Conservation (phyloP, 257 asterid genomes). For the Thymus mandschuricus region DNA sequence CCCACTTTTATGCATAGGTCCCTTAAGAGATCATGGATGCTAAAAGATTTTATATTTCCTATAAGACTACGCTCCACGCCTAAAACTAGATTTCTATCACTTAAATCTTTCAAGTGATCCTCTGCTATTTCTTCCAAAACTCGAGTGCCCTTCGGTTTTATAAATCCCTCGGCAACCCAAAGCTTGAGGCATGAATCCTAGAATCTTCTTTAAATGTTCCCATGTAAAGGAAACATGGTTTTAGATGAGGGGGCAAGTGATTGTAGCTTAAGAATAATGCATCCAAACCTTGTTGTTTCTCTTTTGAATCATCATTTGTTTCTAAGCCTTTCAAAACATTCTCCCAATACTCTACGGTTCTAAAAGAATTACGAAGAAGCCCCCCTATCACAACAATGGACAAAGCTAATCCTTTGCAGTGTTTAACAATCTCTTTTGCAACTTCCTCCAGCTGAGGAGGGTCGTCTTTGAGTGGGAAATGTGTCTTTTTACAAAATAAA, state of each 20-base stretch:
- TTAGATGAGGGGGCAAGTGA: background rate
- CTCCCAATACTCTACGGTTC: background rate
- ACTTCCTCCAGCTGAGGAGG: background rate
- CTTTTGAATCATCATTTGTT: background rate
- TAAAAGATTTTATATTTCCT: background rate
- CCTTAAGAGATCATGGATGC: constrained; percentile 5
- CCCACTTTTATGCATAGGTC: background rate
- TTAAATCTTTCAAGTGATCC: background rate
- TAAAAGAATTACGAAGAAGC: background rate
- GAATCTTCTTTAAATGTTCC: background rate
- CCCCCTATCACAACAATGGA: constrained; percentile 7
- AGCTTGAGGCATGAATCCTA: background rate
- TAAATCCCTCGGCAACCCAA: constrained; percentile 1
- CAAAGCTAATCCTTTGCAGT: background rate
- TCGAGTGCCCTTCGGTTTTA: background rate
- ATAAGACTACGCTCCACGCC: background rate
- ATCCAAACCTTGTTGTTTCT: background rate
- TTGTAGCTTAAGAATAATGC: background rate
- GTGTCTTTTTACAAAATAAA: background rate
- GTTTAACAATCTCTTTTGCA: background rate
- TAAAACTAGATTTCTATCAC: background rate
- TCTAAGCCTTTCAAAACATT: background rate
- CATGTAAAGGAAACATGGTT: background rate
- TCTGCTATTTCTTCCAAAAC: background rate
- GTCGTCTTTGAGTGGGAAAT: background rate